Conservation (phyloP, 108 stramenopile genomes). For the Licmophora abbreviata region DNA sequence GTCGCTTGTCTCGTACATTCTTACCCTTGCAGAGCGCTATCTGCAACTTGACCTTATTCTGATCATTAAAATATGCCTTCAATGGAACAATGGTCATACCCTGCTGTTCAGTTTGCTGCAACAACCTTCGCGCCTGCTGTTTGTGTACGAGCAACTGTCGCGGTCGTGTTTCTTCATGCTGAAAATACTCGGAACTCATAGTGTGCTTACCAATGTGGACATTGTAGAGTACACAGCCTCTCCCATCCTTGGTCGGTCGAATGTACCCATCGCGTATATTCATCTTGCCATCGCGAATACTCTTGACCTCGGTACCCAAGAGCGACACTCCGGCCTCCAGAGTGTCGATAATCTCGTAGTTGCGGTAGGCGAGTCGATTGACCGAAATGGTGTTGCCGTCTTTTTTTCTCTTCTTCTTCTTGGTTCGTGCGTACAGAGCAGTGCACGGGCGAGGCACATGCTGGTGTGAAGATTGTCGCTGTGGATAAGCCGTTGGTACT, state of each 20-base stretch:
- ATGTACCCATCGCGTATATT: conserved; percentile 73
- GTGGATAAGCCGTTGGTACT: too few relatives aligned
- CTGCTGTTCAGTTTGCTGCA: conserved; percentile 25
- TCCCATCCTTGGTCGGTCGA: conserved; percentile 45
- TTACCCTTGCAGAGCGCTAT: conserved; percentile 79
- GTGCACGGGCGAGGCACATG: too few relatives aligned
- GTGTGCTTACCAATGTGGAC: conserved; percentile 76
- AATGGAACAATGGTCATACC: conserved; percentile 73
- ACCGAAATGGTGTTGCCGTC: conserved; percentile 24
- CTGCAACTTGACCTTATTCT: conserved; percentile 72
- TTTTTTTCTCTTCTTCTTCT: conserved; percentile 38
- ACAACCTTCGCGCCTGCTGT: conserved; percentile 43
- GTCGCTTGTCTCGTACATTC: conserved; percentile 76
- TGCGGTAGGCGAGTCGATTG: conserved; percentile 40
- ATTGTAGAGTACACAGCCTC: conserved; percentile 55
- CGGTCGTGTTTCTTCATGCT: conserved; percentile 68
- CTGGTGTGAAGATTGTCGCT: too few relatives aligned
- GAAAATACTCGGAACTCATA: conserved; percentile 65
- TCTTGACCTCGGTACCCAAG: conserved; percentile 75
- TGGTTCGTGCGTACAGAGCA: conserved; percentile 18
- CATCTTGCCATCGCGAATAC: conserved; percentile 81
- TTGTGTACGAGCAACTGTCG: conserved; percentile 52
- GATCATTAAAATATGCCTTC: conserved; percentile 83
- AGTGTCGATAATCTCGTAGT: conserved; percentile 70
- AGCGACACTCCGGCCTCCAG: conserved; percentile 71